phyloP scores from a whole-genome alignment of 2,329 filamentous ascomycete species.

The Sporothrix brunneoviolacea region DNA sequence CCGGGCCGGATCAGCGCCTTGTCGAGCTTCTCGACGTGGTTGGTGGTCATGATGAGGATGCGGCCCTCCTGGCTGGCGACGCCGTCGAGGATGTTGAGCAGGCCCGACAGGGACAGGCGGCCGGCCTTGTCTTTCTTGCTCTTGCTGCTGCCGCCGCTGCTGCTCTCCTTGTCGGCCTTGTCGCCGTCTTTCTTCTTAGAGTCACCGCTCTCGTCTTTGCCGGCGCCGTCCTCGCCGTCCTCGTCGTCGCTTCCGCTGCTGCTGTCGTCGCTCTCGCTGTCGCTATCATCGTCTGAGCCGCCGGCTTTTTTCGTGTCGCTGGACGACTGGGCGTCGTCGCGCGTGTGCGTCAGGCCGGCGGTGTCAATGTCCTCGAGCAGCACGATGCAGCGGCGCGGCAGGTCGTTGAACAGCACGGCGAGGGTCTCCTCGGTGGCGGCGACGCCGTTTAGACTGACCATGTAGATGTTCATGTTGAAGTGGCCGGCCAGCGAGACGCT shows the following conservation, averaged over 20 bases:
- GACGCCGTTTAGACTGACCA: conserved; percentile 59
- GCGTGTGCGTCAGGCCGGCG: conserved; percentile 59
- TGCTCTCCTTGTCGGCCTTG: conserved; percentile 1
- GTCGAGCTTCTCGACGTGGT: conserved; percentile 55
- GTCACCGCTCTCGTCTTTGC: conserved; percentile 13
- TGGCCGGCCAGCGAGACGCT: conserved; percentile 64
- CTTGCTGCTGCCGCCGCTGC: background rate
- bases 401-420: conserved; percentile 54
- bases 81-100: conserved; percentile 77
- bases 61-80: conserved; percentile 57
- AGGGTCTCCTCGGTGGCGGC: conserved; percentile 60
- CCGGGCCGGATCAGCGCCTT: conserved; percentile 57
- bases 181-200: no score
- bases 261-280: conserved; percentile 1
- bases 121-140: conserved; percentile 21
- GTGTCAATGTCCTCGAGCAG: conserved; percentile 72
- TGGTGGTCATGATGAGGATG: conserved; percentile 61
- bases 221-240: conserved; percentile 1
- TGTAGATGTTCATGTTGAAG: conserved; percentile 66
- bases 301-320: conserved; percentile 17
- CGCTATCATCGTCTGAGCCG: conserved; percentile 11
- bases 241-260: conserved; percentile 15
- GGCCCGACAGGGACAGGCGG: conserved; percentile 62
- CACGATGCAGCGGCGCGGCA: conserved; percentile 65
- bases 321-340: conserved; percentile 30